A percentile compares a stretch with the other conserved stretches of the same genome.
phyloP scores from a whole-genome alignment of 2,329 filamentous ascomycete species.

The Cordyceps pruinosa region DNA sequence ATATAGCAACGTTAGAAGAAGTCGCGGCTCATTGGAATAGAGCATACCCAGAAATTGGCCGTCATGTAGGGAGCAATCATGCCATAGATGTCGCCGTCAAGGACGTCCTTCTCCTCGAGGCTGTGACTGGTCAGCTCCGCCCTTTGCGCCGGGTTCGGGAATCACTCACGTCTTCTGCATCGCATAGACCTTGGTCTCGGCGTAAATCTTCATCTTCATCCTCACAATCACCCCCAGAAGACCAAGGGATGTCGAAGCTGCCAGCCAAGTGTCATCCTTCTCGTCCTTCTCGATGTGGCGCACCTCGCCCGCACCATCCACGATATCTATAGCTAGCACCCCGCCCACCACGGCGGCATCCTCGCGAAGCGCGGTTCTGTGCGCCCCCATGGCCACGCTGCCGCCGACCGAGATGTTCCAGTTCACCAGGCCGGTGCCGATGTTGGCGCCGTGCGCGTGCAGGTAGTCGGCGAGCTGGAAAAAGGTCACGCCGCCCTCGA shows the following conservation, averaged over 20 bases:
- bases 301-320: conserved; percentile 40
- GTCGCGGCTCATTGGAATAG: neutral
- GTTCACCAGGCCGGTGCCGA: conserved; percentile 45
- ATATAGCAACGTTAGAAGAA: conserved; percentile 10
- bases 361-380: conserved; percentile 40
- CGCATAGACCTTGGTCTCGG: conserved; percentile 45
- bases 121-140: conserved; percentile 20
- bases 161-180: conserved; percentile 40
- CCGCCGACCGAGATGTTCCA: conserved; percentile 48
- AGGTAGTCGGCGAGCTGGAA: conserved; percentile 44
- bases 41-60: conserved; percentile 42
- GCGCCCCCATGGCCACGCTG: conserved; percentile 45
- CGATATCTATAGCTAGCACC: conserved; percentile 40
- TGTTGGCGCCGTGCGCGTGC: conserved; percentile 37
- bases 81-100: conserved; percentile 42
- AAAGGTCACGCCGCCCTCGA: conserved; percentile 46
- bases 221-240: conserved; percentile 41
- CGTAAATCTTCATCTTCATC: conserved; percentile 43
- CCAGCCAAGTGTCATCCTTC: conserved; percentile 41
- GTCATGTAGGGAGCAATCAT: conserved; percentile 44
- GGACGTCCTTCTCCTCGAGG: conserved; percentile 39
- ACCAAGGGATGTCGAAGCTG: conserved; percentile 43
- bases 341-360: conserved; percentile 44
- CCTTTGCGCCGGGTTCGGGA: no score
- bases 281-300: conserved; percentile 36